phyloP scores from a whole-genome alignment of 2,329 filamentous ascomycete genomes.

The Alternaria gansuensis region DNA sequence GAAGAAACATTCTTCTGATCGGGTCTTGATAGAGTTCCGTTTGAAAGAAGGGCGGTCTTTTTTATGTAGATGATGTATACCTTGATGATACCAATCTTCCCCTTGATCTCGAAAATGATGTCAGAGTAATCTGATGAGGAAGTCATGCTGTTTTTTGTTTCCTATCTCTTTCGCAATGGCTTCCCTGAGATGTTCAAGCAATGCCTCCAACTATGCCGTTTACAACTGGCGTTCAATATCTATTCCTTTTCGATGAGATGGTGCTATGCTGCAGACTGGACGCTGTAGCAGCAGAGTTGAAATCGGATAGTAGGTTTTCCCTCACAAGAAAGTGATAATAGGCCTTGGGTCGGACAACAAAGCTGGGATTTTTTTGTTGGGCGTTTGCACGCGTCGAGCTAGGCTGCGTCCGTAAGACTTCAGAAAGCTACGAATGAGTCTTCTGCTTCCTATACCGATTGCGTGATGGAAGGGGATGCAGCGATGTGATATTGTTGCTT shows the following conservation, averaged over 20 bases:
- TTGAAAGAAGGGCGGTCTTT: too few species aligned
- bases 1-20: too few species aligned
- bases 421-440: neutral
- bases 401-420: neutral
- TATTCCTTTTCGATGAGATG: neutral
- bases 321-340: conserved; percentile 17
- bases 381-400: neutral
- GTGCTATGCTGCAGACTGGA: neutral
- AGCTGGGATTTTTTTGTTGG: conserved; percentile 4
- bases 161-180: neutral
- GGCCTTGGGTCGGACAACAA: conserved; percentile 27
- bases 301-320: conserved; percentile 25
- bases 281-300: neutral
- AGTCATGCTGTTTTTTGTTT: conserved; percentile 32
- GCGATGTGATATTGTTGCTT: neutral
- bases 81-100: conserved; percentile 59
- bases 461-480: conserved; percentile 1
- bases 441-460: neutral
- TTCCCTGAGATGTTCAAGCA: neutral
- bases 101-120: conserved; percentile 56
- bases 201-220: neutral
- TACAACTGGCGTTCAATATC: neutral
- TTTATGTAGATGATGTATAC: conserved; percentile 15
- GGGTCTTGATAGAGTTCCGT: too few species aligned
- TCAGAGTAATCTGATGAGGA: conserved; percentile 49